A percentile compares a stretch with the other conserved stretches of the same genome.
Evolutionary conservation across 1,284 basidiomycete genomes (phyloP).

Genomic region (Puccinia sorghi): DNA sequence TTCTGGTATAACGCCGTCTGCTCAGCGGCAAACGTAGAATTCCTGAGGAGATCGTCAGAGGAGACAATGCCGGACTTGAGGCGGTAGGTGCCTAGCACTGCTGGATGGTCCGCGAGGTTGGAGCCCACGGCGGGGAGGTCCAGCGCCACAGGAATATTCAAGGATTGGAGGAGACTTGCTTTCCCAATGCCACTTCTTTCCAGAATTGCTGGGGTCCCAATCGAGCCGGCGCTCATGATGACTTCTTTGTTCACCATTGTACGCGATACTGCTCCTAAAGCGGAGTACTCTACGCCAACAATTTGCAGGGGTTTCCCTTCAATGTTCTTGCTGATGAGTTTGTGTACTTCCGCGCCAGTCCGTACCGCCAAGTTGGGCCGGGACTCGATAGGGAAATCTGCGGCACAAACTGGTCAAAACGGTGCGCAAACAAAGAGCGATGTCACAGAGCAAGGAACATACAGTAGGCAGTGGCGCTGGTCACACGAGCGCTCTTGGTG

Average conservation of each 20-base stretch:
- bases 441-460: not conserved
- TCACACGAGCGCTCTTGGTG: conserved; percentile 25
- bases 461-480: conserved; percentile 49
- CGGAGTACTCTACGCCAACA: conserved; percentile 30
- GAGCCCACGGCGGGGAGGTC: conserved; percentile 53
- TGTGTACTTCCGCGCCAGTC: conserved; percentile 13
- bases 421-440: not conserved
- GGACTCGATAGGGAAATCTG: conserved; percentile 35
- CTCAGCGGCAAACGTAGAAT: conserved; percentile 28
- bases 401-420: not conserved
- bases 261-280: not conserved
- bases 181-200: conserved; percentile 56
- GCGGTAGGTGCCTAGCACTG: conserved; percentile 15
- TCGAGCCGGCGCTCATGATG: conserved; percentile 54
- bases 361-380: conserved; percentile 30
- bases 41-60: conserved; percentile 34
- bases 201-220: conserved; percentile 55
- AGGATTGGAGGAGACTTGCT: conserved; percentile 36
- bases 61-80: conserved; percentile 28
- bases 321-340: conserved; percentile 28
- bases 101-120: conserved; percentile 52
- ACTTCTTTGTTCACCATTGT: conserved; percentile 53
- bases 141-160: conserved; percentile 50
- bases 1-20: conserved; percentile 20
- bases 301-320: conserved; percentile 8